These are phyloP conservation scores for Calycina herbarum DNA, from an alignment of 2,329 filamentous ascomycete genomes.

Conservation along the genomic window DNA sequence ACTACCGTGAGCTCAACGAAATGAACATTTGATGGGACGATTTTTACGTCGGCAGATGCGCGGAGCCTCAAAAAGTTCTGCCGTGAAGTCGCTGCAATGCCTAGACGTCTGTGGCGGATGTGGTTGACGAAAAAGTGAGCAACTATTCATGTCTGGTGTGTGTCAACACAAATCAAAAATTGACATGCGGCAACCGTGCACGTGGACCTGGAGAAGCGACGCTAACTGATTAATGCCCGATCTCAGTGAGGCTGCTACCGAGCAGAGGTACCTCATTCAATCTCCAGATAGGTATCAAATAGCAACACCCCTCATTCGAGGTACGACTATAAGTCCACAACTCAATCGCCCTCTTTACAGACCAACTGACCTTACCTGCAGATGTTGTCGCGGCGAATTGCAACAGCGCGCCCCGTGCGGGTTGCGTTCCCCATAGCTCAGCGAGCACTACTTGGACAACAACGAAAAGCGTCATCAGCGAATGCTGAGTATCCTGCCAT, in stretches of 20 bases:
- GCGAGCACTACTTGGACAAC: slow-evolving; percentile 55
- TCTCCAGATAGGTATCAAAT: background rate
- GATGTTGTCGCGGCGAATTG: slow-evolving; percentile 64
- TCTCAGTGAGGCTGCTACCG: background rate
- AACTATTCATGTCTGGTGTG: slow-evolving; percentile 38
- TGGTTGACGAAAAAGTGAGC: slow-evolving; percentile 36
- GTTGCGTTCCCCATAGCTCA: slow-evolving; percentile 48
- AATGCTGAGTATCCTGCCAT: slow-evolving; percentile 32
- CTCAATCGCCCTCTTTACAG: background rate
- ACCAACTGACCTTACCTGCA: slow-evolving; percentile 33
- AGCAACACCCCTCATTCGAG: slow-evolving; percentile 10
- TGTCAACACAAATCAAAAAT: slow-evolving; percentile 50
- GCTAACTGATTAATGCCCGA: background rate
- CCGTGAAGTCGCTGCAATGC: slow-evolving; percentile 55
- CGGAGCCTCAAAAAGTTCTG: slow-evolving; percentile 48
- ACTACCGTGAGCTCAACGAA: slow-evolving; percentile 54
- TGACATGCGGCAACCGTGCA: background rate
- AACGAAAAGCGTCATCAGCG: slow-evolving; percentile 42
- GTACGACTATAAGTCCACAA: slow-evolving; percentile 9
- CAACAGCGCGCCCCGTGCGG: slow-evolving; percentile 50
- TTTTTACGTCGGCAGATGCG: slow-evolving; percentile 53
- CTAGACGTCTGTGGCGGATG: slow-evolving; percentile 48
- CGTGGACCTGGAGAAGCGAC: background rate
- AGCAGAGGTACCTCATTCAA: background rate
- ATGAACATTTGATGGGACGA: slow-evolving; percentile 57